A percentile compares a stretch with the other conserved stretches of the same genome.
These are phyloP conservation scores for Entomortierella parvispora DNA, from an alignment of 192 early-diverging fungal genomes.

Conservation along the genomic window DNA sequence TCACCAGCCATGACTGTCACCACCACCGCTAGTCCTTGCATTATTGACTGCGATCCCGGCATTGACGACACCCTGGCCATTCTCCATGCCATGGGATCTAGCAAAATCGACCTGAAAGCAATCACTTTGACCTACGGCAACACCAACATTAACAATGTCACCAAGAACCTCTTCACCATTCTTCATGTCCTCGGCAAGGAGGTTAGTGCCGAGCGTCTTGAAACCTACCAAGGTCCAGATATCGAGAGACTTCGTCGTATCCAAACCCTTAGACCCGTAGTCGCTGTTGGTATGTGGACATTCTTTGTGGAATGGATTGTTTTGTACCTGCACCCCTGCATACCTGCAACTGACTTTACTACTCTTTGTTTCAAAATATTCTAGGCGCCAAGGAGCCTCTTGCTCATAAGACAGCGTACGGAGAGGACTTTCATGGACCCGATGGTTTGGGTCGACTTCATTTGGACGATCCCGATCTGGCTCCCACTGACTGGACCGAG, in stretches of 20 bases:
- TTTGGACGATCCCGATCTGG: slow-evolving; percentile 36
- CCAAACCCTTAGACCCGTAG: slow-evolving; percentile 31
- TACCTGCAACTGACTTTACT: not conserved
- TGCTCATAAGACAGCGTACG: slow-evolving; percentile 29
- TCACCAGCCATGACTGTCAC: not conserved
- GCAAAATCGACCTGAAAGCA: slow-evolving; percentile 55
- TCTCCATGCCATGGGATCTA: slow-evolving; percentile 56
- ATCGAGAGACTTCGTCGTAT: slow-evolving; percentile 26
- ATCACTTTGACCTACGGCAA: slow-evolving; percentile 61
- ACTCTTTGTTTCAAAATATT: not conserved
- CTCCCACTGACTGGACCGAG: slow-evolving; percentile 40
- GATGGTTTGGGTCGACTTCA: slow-evolving; percentile 59
- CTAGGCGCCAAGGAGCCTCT: slow-evolving; percentile 51
- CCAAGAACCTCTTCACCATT: slow-evolving; percentile 55
- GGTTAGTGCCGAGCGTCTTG: slow-evolving; percentile 20
- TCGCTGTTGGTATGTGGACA: slow-evolving; percentile 51
- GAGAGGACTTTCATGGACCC: slow-evolving; percentile 59
- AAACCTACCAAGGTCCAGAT: slow-evolving; percentile 11
- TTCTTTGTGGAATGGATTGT: not conserved
- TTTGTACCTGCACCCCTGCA: too few relatives aligned
- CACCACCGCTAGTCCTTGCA: slow-evolving; percentile 26
- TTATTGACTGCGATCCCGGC: slow-evolving; percentile 52
- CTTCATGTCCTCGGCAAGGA: slow-evolving; percentile 54
- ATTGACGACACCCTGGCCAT: slow-evolving; percentile 63
- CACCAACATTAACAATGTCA: slow-evolving; percentile 42